Base-by-base conservation (phyloP, 495 filamentous ascomycete species). In the Darksidea phi region DNA sequence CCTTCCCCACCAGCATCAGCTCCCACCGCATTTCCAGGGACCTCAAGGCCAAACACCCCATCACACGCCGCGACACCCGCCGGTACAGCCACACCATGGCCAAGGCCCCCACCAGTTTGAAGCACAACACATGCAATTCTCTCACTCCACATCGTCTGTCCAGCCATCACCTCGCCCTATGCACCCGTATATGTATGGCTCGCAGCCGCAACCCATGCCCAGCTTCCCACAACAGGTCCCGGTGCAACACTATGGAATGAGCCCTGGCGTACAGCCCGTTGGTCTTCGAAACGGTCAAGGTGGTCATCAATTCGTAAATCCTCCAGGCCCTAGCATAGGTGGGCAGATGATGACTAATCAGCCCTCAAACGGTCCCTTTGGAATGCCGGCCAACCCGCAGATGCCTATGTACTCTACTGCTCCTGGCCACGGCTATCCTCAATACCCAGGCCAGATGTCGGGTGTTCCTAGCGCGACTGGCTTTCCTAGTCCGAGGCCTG, bases 121-220 rank as follows among this genome's bases (percentile, higher is more conserved):
- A 59, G 88, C 89, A 57, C 90, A 94, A 70, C 83, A 89, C 53
- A 94, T 96, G 89, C 85, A 87, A 61, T 81, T 91, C 71, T 90
- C 86, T 28, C 85, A 86, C 18, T 87, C 68, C 0, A 59, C 26
- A 8, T 63, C 86, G 0, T 87, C 91, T 56, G 87, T 90, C 0
- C 84, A 82, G 63, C 86, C 86, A 4, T 95, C 92, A 7, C 91
- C 92, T 25, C 82, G 91, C 36, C 80, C 91, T 70, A 83, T 84
- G 49, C 86, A 81, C 48, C 79, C 81, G 12, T 80, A 83, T 34
- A 81, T 91, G 70, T 84, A 86, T 36, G 92, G 88, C 64, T 83
- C 84, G 5, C 61, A 67, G 23, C 60, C 52, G 7, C 62, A 69
- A 34, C 36, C 36, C 17, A 65, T 70, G 47, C 61, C 67, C 20